These are phyloP conservation scores for Trematosphaeria pertusa DNA, from an alignment of 2,329 filamentous ascomycete genomes.

Conservation along the genomic window DNA sequence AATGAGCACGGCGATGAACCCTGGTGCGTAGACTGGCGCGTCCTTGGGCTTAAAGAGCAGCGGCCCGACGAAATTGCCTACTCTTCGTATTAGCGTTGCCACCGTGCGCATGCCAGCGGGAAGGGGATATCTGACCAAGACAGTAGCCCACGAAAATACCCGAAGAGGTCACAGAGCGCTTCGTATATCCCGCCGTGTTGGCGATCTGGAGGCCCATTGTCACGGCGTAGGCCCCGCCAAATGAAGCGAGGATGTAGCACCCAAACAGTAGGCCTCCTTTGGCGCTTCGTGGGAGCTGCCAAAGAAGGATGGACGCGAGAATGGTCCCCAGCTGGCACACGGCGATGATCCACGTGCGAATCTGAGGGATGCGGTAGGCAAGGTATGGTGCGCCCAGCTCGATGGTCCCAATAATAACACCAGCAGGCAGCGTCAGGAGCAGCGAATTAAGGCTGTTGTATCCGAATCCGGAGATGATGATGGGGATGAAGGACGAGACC, in stretches of 20 bases:
- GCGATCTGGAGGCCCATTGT: constrained; percentile 59
- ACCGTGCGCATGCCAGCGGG: neutral
- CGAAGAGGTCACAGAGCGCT: constrained; percentile 57
- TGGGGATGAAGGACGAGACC: constrained; percentile 37
- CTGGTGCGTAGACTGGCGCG: constrained; percentile 39
- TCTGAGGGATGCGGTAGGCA: constrained; percentile 28
- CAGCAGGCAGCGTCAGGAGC: constrained; percentile 32
- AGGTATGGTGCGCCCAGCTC: constrained; percentile 31
- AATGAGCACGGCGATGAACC: constrained; percentile 51
- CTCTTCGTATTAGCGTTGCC: constrained; percentile 25
- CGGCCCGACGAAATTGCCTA: constrained; percentile 45
- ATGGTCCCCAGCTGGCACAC: constrained; percentile 47
- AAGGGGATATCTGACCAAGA: constrained; percentile 43
- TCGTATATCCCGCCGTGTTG: constrained; percentile 62
- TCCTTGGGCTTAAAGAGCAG: constrained; percentile 24
- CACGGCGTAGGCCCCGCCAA: constrained; percentile 58
- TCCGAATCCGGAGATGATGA: constrained; percentile 39
- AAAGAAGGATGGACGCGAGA: constrained; percentile 52
- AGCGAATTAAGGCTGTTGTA: constrained; percentile 35
- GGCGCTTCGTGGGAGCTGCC: constrained; percentile 50
- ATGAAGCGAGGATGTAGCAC: constrained; percentile 57
- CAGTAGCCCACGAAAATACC: constrained; percentile 62
- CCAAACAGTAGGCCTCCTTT: constrained; percentile 58
- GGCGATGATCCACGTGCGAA: constrained; percentile 40
- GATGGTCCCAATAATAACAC: constrained; percentile 32